Base-by-base conservation (phyloP, 352 stramenopile genomes). In the Phytopythium cucurbitacearum region DNA sequence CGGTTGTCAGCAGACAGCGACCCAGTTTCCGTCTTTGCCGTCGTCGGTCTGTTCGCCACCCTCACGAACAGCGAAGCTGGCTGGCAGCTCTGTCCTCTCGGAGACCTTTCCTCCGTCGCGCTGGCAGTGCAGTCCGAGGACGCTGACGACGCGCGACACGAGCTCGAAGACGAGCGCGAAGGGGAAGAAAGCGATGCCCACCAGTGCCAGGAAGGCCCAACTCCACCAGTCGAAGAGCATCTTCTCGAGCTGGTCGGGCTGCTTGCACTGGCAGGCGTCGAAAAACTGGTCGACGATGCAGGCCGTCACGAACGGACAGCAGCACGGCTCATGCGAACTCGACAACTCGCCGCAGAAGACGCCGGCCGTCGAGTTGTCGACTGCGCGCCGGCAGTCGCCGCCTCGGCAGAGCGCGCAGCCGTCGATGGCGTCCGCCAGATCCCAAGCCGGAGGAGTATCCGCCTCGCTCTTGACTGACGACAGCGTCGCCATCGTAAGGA, bases 241-340 rank as follows among this genome's bases (percentile, higher is more conserved):
- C 1, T 45, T 38, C 3, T 71, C 44, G 40, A 73, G 45, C 16
- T 70, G 54, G 13, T 68, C 48, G 7, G 45, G 16, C 43, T 52
- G 32, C 47, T 42, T 52, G 54, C 80, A 91, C 40, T 86, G 73
- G 64, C 80, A 91, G 10, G 54, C 57, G 58, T 86, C 64, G 9
- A 62, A 79, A 60, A 86, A 88, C 43, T 86, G 82, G 50, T 74
- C 87, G 38, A 73, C 85, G 65, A 82, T 84, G 52, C 80, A 91
- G 52, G 87, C 76, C 52, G 87, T 88, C 10, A 70, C 73, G 62
- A 75, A 88, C 47, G 68, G 43, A 53, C 80, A 91, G 69, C 80
- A 91, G 60, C 80, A 91, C 51, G 80, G 77, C 53, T 85, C 66
- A 43, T 84, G 76, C 35, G 75, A 84, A 51, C 58, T 61, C 56